Conservation (phyloP, 495 filamentous ascomycete species). For the Aspergillus nanangensis region DNA sequence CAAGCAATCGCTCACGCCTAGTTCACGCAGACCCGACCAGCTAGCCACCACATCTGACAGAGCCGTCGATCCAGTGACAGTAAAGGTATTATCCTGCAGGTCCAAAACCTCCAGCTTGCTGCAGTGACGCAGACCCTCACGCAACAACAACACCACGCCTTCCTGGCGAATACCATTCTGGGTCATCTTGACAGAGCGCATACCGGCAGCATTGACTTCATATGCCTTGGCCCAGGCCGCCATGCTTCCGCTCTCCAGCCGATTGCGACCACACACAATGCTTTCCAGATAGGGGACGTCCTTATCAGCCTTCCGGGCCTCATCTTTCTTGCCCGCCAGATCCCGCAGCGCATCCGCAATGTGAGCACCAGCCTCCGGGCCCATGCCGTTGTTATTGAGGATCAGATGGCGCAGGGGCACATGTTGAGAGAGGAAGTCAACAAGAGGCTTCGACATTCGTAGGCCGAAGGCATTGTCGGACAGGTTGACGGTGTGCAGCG, state of each 20-base stretch:
- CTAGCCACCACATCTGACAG: slow-evolving; percentile 66
- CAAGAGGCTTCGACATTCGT: slow-evolving; percentile 78
- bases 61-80: slow-evolving; percentile 70
- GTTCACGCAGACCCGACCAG: slow-evolving; percentile 74
- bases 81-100: slow-evolving; percentile 97
- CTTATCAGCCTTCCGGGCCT: slow-evolving; percentile 62
- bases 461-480: slow-evolving; percentile 98
- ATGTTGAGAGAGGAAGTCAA: slow-evolving; percentile 81
- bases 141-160: slow-evolving; percentile 74
- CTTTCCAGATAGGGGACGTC: slow-evolving; percentile 81
- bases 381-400: slow-evolving; percentile 98
- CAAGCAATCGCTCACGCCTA: slow-evolving; percentile 87
- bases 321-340: slow-evolving; percentile 78
- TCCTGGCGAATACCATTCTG: slow-evolving; percentile 97
- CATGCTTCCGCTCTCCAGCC: slow-evolving; percentile 95
- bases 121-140: slow-evolving; percentile 67
- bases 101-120: slow-evolving; percentile 67
- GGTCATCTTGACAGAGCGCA: slow-evolving; percentile 92
- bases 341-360: slow-evolving; percentile 73
- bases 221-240: slow-evolving; percentile 86
- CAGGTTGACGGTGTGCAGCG: slow-evolving; percentile 87
- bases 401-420: slow-evolving; percentile 85
- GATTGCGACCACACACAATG: slow-evolving; percentile 90
- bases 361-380: slow-evolving; percentile 79
- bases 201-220: slow-evolving; percentile 64